Percentiles rank a stretch among this genome's conserved stretches.
These are phyloP conservation scores for Phyllosticta citriasiana DNA, from an alignment of 2,329 filamentous ascomycete genomes.

Conservation along the genomic window DNA sequence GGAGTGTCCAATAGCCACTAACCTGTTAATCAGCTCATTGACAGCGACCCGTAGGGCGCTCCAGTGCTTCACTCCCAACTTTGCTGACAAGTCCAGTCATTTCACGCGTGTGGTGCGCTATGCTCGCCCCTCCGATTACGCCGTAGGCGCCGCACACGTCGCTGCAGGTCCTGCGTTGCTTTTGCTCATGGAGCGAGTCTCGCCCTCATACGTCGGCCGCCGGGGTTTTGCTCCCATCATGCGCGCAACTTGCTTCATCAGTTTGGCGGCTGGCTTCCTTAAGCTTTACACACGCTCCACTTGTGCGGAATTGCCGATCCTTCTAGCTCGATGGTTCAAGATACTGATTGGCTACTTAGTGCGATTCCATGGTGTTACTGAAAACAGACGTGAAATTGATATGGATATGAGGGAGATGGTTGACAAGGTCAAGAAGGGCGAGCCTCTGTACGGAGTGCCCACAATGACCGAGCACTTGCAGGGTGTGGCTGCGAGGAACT, in stretches of 20 bases:
- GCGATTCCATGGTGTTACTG: constrained; percentile 89
- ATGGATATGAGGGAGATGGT: constrained; percentile 99
- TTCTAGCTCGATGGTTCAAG: constrained; percentile 43
- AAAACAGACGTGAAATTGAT: constrained; percentile 84
- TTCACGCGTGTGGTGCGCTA: constrained; percentile 84
- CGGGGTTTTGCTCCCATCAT: constrained; percentile 75
- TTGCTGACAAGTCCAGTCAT: constrained; percentile 49
- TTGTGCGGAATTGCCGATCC: constrained; percentile 48
- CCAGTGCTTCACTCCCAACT: constrained; percentile 9
- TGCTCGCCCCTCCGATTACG: constrained; percentile 77
- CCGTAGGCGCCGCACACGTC: constrained; percentile 55
- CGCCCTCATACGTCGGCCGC: constrained; percentile 74
- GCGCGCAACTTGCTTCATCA: constrained; percentile 66
- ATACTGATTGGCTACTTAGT: constrained; percentile 43
- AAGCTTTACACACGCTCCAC: constrained; percentile 76
- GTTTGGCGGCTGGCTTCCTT: constrained; percentile 68
- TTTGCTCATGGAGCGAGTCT: constrained; percentile 69
- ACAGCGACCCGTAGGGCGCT: constrained; percentile 82
- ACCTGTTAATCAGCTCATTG: constrained; percentile 65
- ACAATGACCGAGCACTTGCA: constrained; percentile 79
- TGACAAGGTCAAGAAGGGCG: constrained; percentile 81
- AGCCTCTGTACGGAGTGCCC: constrained; percentile 79
- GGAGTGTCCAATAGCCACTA: constrained; percentile 20
- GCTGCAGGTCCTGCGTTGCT: constrained; percentile 66
- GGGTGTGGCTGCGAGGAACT: constrained; percentile 85